Base-by-base conservation (phyloP, 306 rosid genomes). In the Alnus glutinosa region DNA sequence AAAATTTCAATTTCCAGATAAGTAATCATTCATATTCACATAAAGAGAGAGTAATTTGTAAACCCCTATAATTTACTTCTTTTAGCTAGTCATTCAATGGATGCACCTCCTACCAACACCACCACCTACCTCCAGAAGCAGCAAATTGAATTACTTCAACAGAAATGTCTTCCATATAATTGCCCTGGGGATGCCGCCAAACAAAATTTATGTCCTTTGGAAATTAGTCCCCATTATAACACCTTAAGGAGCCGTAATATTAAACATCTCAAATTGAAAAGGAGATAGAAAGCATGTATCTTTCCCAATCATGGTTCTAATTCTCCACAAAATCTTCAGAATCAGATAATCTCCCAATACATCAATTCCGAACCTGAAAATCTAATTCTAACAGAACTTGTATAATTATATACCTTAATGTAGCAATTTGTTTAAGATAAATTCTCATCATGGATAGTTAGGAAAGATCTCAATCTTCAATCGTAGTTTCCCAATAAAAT, bases 31-130 rank as follows among this genome's bases (percentile, higher is more conserved):
- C 11, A 13, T 64, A 36, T 5, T 16, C 11, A 37, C 23, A 36
- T 3, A 36, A 18, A 57, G 16, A 58, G 16, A 58, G 15, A 11
- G 16, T 18, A 55, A 57, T 19, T 5, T 18, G 36, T 11, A 14
- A 64, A 18, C 8, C n/a, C 71, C 48, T 11, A 37, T 23, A 64
- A 64, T 36, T 12, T 36, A 70, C 59, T 42, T 16, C 71, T 48
- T 51, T 68, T 54, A 51, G 62, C 68, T n/a, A 66, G 50, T 61
- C 70, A 61, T 59, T n/a, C 15, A 71, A 79, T 74, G 51, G 23
- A 74, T 4, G 18, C 64, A 10, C 49, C 50, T 42, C 55, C 78
- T 58, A 63, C 70, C 49, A 79, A 64, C 55, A 13, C 71, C 66
- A 63, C 54, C 55, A 19, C 71, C 71, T 36, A 64, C 34, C 70